Base-by-base conservation (phyloP, 148 eudicot genomes). In the Camellia granthamiana region DNA sequence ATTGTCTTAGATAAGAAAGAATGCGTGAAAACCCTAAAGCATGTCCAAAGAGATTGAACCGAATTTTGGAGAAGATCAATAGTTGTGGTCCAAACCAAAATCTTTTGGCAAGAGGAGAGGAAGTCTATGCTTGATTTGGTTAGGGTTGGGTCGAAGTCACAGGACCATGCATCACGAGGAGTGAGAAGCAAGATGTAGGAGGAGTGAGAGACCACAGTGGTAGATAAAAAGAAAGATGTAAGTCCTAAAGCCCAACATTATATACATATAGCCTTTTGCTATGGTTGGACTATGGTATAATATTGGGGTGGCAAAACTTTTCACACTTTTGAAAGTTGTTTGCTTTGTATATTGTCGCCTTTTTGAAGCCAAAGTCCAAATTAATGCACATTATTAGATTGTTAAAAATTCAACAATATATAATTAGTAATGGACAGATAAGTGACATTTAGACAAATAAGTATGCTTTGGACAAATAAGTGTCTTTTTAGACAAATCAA, bases 131-230 rank as follows among this genome's bases (percentile, higher is more conserved):
- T 69, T 42, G 21, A 69, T 69, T 69, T 44, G 21, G 21, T 69
- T 42, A 47, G 52, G 72, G 16, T 5, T 69, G 21, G 51, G 72
- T 16, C 21, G 52, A 7, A 71, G 72, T 16, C 21, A 7, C 6
- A 71, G 75, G 58, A 71, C 75, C 75, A 71, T 71, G 7, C 6
- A 9, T 49, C 75, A 71, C 75, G 75, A 71, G 75, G 75, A 71
- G 75, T 38, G 2, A 14, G 54, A 70, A 46, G 12, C n/a, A 46
- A 1, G 16, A 43, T 18, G 23, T 44, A 46, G 49, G 54, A 44
- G 51, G 56, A 11, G 9, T 6, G 4, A 15, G 56, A 71, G 75
- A 71, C 75, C 75, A 49, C 56, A 49, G 21, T 71, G 75, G 56
- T 71, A 56, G n/a, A 23, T 49, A 71, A 47, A 71, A 15, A 54